phyloP scores from a whole-genome alignment of 805 yeast species.

The Candida nitratophila region DNA sequence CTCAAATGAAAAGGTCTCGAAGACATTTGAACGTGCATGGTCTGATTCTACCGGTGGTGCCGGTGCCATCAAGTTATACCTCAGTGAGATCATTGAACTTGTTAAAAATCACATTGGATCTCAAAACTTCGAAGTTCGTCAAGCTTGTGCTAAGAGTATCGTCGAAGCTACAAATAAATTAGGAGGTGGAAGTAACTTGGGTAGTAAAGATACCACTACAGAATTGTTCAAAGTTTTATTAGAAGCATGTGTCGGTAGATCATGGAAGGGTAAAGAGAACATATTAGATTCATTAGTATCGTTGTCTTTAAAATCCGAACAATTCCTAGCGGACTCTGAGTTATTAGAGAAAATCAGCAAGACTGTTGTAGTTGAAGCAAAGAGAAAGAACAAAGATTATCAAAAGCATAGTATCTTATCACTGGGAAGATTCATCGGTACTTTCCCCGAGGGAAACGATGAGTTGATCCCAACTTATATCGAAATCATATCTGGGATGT shows the following conservation, averaged over 20 bases:
- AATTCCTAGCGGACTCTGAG: conserved; percentile 12
- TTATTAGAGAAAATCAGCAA: conserved; percentile 32
- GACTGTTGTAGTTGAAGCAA: conserved; percentile 51
- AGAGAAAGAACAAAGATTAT: conserved; percentile 59
- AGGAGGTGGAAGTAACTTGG: conserved; percentile 23
- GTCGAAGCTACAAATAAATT: conserved; percentile 49
- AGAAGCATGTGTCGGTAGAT: conserved; percentile 63
- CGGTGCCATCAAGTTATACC: conserved; percentile 61
- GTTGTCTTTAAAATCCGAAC: conserved; percentile 40
- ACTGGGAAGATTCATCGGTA: conserved; percentile 39
- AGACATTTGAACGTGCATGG: conserved; percentile 63
- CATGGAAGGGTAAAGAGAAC: conserved; percentile 84
- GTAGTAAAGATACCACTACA: conserved; percentile 14
- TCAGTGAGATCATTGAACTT: conserved; percentile 57
- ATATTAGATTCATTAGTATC: conserved; percentile 65
- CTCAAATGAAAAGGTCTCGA: conserved; percentile 35
- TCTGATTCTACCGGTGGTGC: conserved; percentile 69
- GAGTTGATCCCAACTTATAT: conserved; percentile 33
- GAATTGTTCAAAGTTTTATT: conserved; percentile 48
- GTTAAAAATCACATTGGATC: conserved; percentile 46
- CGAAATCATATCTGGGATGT: conserved; percentile 25
- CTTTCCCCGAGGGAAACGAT: conserved; percentile 19
- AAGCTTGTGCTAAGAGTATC: conserved; percentile 62
- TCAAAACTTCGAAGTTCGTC: conserved; percentile 56
- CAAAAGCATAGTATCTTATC: conserved; percentile 47